Evolutionary conservation across 2,329 filamentous ascomycete genomes (phyloP), one percentile per base, ranked within the genome.

Genomic region (Epichloe coenophiala): DNA sequence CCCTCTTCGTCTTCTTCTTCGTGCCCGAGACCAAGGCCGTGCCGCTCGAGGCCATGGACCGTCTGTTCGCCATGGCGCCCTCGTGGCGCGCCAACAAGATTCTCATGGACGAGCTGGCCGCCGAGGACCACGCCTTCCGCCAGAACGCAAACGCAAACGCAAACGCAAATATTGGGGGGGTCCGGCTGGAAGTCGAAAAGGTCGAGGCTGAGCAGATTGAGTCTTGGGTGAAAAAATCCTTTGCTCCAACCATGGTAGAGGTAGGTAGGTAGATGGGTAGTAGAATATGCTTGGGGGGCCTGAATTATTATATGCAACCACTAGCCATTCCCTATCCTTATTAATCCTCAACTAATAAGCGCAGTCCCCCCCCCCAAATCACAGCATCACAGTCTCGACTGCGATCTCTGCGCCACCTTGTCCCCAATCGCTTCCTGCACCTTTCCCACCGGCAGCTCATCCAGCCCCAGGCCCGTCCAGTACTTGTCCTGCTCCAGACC

Each of bases 1-100:
- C 74, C 48, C 52, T 77, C 49, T 85, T 82, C 55, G 74, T 82
- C 27, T 84, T 70, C 60, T 81, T 81, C 68, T 69, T 79, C 43
- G 58, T 84, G 0, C 81, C 81, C 1, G 81, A 85, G 68, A 85
- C 81, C 3, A 84, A 83, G 68, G 71, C 74, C 41, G 70, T 84
- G 12, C 80, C 80, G 0, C 70, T 85, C 3, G 82, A 86, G 63
- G 71, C 71, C 33, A 82, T 84, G 72, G 81, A 85, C 60, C 68
- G 71, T 5, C 67, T 86, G 2, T 85, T 85, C 59, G 68, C 70
- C 42, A 59, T 65, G 21, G 71, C 68, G 63, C 74, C 74, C 1
- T 61, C 71, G 3, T 62, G 67, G 57, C 63, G 63, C 47, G 74
- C 75, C 1, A 70, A 77, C 58, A 57, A 56, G 45, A 51, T 58